Base-by-base conservation (phyloP, 139 green algal species). In the Volvox africanus region DNA sequence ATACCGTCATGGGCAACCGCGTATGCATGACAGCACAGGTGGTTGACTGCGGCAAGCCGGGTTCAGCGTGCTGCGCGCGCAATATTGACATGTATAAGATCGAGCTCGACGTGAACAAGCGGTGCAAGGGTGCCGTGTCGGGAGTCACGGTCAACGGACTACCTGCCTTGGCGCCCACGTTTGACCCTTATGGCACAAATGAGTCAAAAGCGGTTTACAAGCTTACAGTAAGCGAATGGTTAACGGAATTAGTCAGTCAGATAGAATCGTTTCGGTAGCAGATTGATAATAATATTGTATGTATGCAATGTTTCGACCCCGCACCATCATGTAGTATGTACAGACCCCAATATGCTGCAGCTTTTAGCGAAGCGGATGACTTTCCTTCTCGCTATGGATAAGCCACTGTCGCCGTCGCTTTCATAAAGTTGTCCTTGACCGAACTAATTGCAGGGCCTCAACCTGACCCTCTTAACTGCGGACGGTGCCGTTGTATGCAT, bases 401-500 rank as follows among this genome's bases (percentile, higher is more conserved):
- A 55, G 44, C 44, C 44, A 55, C 44, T 55, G 44, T 9, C 44
- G 44, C 44, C 5, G 44, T 55, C 44, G 9, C 44, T 14, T 9
- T 14, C 9, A 55, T 55, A 55, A 55, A 55, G 5, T 55, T 55
- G 44, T 55, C 44, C 44, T 55, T 55, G 44, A 55, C 44, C 44
- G 44, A 5, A 14, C 44, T n/a, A 55, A 55, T 55, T 24, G 24
- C 80, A 86, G 80, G 85, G 85, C 69, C 69, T 93, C 16, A 93
- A 93, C 79, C 79, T 93, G 22, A 88, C 77, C 3, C 5, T 75
- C 17, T 65, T 14, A 18, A 91, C 80, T 28, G 91, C 91, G 24
- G 36, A 77, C 6, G 91, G 86, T 9, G 85, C 91, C 30, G 18
- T 73, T 16, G 80, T 93, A 26, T 93, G 91, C 79, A 90, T 92